Evolutionary conservation across 371 early-diverging fungal genomes (phyloP).

Genomic region (Saksenaea oblongispora): DNA sequence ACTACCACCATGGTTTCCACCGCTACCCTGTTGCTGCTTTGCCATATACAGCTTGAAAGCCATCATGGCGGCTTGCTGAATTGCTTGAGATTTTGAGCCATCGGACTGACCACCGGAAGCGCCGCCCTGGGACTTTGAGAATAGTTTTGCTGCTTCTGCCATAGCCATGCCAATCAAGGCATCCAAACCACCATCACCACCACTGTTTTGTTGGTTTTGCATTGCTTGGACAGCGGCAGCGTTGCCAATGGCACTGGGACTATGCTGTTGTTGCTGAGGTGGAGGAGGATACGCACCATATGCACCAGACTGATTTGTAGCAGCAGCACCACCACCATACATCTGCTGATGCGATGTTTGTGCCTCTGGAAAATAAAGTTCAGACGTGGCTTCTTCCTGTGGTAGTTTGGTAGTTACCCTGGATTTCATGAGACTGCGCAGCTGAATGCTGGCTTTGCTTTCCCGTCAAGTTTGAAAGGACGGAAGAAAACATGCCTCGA

Average conservation of each 20-base stretch:
- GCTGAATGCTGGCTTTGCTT: conserved; percentile 16
- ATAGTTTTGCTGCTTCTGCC: conserved; percentile 50
- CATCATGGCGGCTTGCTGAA: conserved; percentile 55
- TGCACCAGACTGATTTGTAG: background rate
- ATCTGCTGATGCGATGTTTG: conserved; percentile 26
- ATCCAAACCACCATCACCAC: conserved; percentile 38
- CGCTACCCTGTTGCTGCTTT: conserved; percentile 33
- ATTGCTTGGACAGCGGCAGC: conserved; percentile 57
- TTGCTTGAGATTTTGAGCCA: conserved; percentile 30
- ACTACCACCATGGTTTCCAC: conserved; percentile 12
- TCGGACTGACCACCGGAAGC: conserved; percentile 10
- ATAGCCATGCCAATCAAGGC: conserved; percentile 54
- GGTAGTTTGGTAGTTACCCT: conserved; percentile 15
- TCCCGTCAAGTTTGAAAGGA: conserved; percentile 24
- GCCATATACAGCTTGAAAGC: conserved; percentile 51
- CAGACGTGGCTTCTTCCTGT: background rate
- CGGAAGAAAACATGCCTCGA: conserved; percentile 18
- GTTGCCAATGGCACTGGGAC: conserved; percentile 49
- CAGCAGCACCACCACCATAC: conserved; percentile 12
- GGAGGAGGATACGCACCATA: conserved; percentile 5
- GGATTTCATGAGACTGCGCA: conserved; percentile 31
- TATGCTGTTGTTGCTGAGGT: conserved; percentile 16
- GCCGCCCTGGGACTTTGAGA: conserved; percentile 30
- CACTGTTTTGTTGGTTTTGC: conserved; percentile 25
- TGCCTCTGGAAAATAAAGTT: background rate